phyloP scores from a whole-genome alignment of 2,329 filamentous ascomycete genomes.

The Cladophialophora exuberans region DNA sequence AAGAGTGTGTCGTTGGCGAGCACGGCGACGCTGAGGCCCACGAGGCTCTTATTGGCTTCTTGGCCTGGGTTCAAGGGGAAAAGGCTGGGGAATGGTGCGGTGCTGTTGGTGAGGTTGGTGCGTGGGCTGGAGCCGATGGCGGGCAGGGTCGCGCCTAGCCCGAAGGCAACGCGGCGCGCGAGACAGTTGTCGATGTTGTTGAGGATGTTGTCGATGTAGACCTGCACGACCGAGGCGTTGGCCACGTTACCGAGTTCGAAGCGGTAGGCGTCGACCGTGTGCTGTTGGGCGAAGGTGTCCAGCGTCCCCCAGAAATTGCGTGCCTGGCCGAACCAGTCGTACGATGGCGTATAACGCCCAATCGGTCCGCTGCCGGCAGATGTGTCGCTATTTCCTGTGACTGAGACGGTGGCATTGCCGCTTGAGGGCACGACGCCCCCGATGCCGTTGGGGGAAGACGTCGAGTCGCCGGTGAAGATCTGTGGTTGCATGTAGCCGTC shows the following conservation, averaged over 20 bases:
- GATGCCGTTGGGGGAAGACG: constrained; percentile 80
- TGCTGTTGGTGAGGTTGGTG: constrained; percentile 14
- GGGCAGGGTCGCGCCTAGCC: constrained; percentile 28
- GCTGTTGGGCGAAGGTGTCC: constrained; percentile 40
- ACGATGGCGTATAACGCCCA: constrained; percentile 44
- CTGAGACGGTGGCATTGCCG: constrained; percentile 52
- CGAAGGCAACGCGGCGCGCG: constrained; percentile 32
- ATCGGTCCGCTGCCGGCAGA: constrained; percentile 66
- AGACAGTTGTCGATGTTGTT: constrained; percentile 35
- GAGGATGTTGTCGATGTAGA: constrained; percentile 29
- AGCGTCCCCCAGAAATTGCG: constrained; percentile 44
- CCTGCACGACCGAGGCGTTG: constrained; percentile 20
- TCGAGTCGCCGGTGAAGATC: constrained; percentile 72
- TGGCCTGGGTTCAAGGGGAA: constrained; percentile 20
- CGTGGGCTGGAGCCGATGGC: constrained; percentile 14
- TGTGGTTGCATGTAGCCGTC: constrained; percentile 74
- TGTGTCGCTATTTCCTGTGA: constrained; percentile 64
- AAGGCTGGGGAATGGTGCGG: constrained; percentile 18
- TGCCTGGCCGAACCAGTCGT: constrained; percentile 44
- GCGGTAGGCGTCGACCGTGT: constrained; percentile 42
- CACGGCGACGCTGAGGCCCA: constrained; percentile 29
- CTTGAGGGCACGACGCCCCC: constrained; percentile 39
- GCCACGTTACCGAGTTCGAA: constrained; percentile 39
- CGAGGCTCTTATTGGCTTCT: constrained; percentile 25
- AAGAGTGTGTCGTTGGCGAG: constrained; percentile 27